Conservation (phyloP, 1,284 basidiomycete species). For the Malassezia dermatis region DNA sequence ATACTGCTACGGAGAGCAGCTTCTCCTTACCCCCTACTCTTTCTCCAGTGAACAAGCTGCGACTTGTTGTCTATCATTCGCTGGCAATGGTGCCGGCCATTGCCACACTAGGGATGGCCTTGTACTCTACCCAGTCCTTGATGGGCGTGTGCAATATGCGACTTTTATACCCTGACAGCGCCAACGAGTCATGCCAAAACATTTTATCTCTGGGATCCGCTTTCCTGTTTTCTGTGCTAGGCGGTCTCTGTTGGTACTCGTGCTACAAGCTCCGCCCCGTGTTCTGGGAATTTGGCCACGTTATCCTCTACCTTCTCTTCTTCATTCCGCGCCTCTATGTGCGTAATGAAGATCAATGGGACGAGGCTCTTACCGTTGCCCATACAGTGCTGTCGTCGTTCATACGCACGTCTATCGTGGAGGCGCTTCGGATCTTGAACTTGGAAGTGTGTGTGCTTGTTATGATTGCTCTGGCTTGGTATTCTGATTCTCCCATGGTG, state of each 20-base stretch:
- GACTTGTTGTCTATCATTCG: conserved; percentile 1
- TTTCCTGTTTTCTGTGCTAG: neutral
- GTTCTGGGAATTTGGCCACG: conserved; percentile 6
- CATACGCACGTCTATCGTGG: conserved; percentile 14
- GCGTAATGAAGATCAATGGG: neutral
- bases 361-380: neutral
- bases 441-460: conserved; percentile 5
- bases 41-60: neutral
- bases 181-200: neutral
- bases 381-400: neutral
- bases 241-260: conserved; percentile 13
- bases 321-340: conserved; percentile 1
- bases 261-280: conserved; percentile 11
- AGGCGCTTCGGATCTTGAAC: conserved; percentile 7
- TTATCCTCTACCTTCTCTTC: neutral
- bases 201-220: neutral
- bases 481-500: neutral
- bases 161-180: conserved; percentile 9
- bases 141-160: conserved; percentile 8
- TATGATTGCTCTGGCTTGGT: conserved; percentile 12
- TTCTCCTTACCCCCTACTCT: conserved; percentile 1
- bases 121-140: neutral
- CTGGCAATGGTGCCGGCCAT: conserved; percentile 8
- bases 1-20: neutral
- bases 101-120: neutral